These are phyloP conservation scores for Tricholoma bakamatsutake DNA, from an alignment of 768 basidiomycete species.

Conservation along the genomic window DNA sequence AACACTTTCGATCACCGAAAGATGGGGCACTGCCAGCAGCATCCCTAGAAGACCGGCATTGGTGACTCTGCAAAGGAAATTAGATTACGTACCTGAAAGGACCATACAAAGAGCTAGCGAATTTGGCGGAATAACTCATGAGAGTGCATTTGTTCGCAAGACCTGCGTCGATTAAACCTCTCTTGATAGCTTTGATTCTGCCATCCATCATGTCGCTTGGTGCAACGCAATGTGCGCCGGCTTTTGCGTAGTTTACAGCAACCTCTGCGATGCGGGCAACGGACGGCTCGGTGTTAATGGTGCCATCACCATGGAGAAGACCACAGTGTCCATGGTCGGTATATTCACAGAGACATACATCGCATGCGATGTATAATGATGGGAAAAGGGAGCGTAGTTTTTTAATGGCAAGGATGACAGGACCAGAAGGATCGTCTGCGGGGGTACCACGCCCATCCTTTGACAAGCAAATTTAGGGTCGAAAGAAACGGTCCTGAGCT, in stretches of 20 bases:
- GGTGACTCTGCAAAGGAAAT: not conserved
- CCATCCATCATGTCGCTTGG: slow-evolving; percentile 99
- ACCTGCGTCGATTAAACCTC: slow-evolving; percentile 74
- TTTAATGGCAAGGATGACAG: slow-evolving; percentile 90
- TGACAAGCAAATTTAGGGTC: not conserved
- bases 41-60: slow-evolving; percentile 47
- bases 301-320: slow-evolving; percentile 63
- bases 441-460: slow-evolving; percentile 81
- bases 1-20: slow-evolving; percentile 96
- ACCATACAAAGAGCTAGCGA: slow-evolving; percentile 91
- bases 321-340: slow-evolving; percentile 98
- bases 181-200: slow-evolving; percentile 84
- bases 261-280: slow-evolving; percentile 89
- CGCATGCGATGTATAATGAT: slow-evolving; percentile 80
- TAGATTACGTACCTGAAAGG: slow-evolving; percentile 74
- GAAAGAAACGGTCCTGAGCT: not conserved
- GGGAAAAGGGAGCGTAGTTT: slow-evolving; percentile 77
- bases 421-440: slow-evolving; percentile 86
- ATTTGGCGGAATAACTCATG: slow-evolving; percentile 98
- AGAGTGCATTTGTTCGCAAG: slow-evolving; percentile 84
- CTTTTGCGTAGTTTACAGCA: slow-evolving; percentile 84
- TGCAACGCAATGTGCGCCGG: slow-evolving; percentile 97
- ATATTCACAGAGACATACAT: slow-evolving; percentile 99
- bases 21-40: slow-evolving; percentile 96
- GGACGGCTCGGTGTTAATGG: slow-evolving; percentile 72